Conservation (phyloP, 768 basidiomycete species). For the Floccularia luteovirens region DNA sequence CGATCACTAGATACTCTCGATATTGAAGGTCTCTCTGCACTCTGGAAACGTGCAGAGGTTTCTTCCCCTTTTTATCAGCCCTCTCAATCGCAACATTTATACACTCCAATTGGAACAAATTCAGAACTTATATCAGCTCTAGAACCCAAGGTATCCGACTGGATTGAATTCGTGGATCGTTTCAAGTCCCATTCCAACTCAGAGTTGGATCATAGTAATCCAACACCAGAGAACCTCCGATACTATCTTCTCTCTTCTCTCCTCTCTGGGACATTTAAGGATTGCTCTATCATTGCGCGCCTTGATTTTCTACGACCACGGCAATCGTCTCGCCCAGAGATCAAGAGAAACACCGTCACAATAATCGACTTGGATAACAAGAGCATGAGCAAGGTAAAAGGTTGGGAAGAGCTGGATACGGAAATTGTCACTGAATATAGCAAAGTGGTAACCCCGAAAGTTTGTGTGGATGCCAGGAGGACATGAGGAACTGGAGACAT, state of each 20-base stretch:
- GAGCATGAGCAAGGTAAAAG: constrained; percentile 47
- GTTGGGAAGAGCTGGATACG: constrained; percentile 71
- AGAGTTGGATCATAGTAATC: constrained; percentile 26
- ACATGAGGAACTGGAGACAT: background rate
- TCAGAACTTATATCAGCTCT: constrained; percentile 19
- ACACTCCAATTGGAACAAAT: constrained; percentile 23
- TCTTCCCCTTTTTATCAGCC: constrained; percentile 16
- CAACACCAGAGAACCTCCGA: constrained; percentile 37
- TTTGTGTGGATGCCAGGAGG: constrained; percentile 30
- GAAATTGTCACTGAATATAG: constrained; percentile 37
- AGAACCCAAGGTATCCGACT: constrained; percentile 59
- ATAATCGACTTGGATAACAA: constrained; percentile 90
- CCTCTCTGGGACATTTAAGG: constrained; percentile 93
- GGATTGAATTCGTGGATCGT: constrained; percentile 51
- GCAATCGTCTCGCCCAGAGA: constrained; percentile 6
- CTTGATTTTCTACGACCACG: constrained; percentile 20
- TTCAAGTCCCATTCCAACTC: constrained; percentile 32
- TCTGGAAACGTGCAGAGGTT: constrained; percentile 27
- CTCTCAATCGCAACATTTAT: too few species aligned
- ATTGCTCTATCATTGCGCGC: constrained; percentile 64
- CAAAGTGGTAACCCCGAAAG: constrained; percentile 11
- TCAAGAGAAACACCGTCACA: constrained; percentile 32
- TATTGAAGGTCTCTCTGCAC: constrained; percentile 67
- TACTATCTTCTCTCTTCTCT: constrained; percentile 70
- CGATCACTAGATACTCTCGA: constrained; percentile 75